Conservation (phyloP, 345 rosid genomes). For the Brassica juncea region DNA sequence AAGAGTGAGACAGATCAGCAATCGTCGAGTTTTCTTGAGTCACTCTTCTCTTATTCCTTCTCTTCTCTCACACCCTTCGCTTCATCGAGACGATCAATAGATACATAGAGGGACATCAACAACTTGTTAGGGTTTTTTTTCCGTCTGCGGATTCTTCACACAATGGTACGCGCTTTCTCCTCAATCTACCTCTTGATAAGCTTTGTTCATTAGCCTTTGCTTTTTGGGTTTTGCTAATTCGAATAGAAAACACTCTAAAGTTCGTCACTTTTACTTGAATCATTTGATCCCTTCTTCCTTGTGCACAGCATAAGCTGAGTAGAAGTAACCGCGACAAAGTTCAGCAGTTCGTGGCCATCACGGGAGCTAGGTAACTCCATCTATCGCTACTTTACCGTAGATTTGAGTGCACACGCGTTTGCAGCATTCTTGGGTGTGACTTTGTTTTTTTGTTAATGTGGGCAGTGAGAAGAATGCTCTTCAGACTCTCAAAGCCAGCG, state of each 20-base stretch:
- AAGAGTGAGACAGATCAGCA: constrained; percentile 23
- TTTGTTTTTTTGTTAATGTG: not conserved
- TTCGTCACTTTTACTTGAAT: not conserved
- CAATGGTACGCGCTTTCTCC: constrained; percentile 36
- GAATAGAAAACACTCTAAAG: not conserved
- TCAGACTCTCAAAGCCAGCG: constrained; percentile 84
- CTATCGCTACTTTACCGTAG: not conserved
- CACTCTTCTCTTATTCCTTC: constrained; percentile 19
- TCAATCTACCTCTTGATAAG: not conserved
- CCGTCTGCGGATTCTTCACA: not conserved
- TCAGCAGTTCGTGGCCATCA: constrained; percentile 84
- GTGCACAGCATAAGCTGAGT: constrained; percentile 68
- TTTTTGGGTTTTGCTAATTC: not conserved
- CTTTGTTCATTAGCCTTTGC: not conserved
- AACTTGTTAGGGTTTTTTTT: constrained; percentile 30
- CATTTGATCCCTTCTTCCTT: constrained; percentile 8
- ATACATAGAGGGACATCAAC: not conserved
- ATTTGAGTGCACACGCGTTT: not conserved
- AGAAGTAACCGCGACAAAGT: constrained; percentile 89
- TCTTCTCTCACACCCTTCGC: constrained; percentile 14
- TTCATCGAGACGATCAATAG: not conserved
- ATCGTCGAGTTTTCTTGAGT: constrained; percentile 25
- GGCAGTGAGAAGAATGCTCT: constrained; percentile 84
- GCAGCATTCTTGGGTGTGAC: not conserved
- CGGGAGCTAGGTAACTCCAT: constrained; percentile 72